phyloP scores from a whole-genome alignment of 2,329 filamentous ascomycete genomes.

The Botrytis porri region DNA sequence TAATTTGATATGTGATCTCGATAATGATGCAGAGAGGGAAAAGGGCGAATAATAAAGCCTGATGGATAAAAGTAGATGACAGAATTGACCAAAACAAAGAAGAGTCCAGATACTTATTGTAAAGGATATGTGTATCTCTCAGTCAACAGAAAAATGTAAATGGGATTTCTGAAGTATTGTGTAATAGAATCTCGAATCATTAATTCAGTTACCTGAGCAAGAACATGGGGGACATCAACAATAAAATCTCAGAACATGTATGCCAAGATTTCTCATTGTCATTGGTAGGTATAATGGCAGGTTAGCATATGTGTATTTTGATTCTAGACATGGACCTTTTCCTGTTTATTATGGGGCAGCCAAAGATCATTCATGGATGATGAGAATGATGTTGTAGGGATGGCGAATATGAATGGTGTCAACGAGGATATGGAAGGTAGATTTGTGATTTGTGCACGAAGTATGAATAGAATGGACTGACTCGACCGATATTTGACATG shows the following conservation, averaged over 20 bases:
- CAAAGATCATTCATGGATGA: background rate
- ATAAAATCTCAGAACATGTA: conserved; percentile 4
- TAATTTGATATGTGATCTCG: background rate
- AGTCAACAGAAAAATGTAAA: background rate
- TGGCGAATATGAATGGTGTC: background rate
- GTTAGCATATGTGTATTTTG: conserved; percentile 1
- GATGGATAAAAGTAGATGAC: background rate
- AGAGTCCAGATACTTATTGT: background rate
- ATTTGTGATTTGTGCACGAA: background rate
- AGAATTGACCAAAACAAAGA: background rate
- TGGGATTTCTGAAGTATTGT: conserved; percentile 4
- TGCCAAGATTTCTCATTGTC: conserved; percentile 4
- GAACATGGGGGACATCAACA: conserved; percentile 11
- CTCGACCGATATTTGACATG: background rate
- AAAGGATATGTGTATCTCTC: conserved; percentile 1
- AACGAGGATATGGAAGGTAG: conserved; percentile 5
- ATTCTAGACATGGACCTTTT: conserved; percentile 7
- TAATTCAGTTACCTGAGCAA: conserved; percentile 1
- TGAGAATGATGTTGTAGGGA: conserved; percentile 4
- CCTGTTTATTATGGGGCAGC: background rate
- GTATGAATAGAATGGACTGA: background rate
- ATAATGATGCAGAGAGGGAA: background rate
- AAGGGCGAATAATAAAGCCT: background rate
- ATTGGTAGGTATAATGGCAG: background rate
- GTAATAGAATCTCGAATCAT: conserved; percentile 13